phyloP scores from a whole-genome alignment of 257 asterid species.

The Rehmannia glutinosa region DNA sequence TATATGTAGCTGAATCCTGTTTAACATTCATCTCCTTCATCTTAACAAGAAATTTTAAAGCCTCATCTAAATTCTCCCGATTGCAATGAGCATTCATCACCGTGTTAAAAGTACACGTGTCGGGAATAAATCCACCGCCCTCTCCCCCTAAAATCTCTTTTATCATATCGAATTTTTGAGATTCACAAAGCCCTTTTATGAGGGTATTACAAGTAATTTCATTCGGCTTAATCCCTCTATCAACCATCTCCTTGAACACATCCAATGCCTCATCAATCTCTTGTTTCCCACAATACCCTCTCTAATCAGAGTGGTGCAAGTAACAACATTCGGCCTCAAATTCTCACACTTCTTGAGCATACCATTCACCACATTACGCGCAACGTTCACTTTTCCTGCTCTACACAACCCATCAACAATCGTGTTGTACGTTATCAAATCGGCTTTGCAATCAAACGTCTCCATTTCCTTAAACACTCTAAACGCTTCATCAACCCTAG shows the following conservation, averaged over 20 bases:
- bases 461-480: conserved; percentile 79
- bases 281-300: conserved; percentile 69
- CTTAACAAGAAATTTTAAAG: conserved; percentile 45
- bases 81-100: conserved; percentile 63
- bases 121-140: conserved; percentile 51
- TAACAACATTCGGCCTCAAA: conserved; percentile 72
- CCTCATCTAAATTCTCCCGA: conserved; percentile 46
- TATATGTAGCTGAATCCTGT: conserved; percentile 65
- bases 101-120: conserved; percentile 71
- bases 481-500: conserved; percentile 66
- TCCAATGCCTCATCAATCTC: conserved; percentile 49
- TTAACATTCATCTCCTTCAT: conserved; percentile 57
- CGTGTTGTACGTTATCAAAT: conserved; percentile 66
- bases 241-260: conserved; percentile 54
- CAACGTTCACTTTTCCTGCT: conserved; percentile 59
- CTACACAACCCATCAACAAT: conserved; percentile 83
- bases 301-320: conserved; percentile 79
- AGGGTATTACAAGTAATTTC: conserved; percentile 61
- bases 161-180: conserved; percentile 42
- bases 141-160: conserved; percentile 48
- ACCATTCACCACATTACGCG: conserved; percentile 61
- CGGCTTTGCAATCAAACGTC: conserved; percentile 47
- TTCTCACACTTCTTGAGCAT: conserved; percentile 52
- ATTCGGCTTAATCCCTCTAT: conserved; percentile 50
- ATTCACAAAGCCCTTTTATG: conserved; percentile 69